These are phyloP conservation scores for Pichia sp. DNA, from an alignment of 1,139 yeast species.

Conservation along the genomic window DNA sequence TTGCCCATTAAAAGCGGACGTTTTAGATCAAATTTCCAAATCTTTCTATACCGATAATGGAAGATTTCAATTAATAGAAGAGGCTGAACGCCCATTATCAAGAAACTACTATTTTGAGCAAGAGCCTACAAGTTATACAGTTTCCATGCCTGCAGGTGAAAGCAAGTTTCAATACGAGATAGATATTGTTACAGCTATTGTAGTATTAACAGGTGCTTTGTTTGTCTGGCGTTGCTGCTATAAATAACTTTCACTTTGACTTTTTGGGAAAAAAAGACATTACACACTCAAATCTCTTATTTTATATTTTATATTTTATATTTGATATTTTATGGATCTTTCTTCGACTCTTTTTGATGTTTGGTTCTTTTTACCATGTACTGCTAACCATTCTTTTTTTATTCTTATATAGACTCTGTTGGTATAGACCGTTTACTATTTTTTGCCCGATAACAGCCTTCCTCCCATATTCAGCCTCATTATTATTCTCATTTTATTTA, in stretches of 20 bases:
- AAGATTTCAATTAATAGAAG: conserved; percentile 1
- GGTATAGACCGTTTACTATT: not conserved
- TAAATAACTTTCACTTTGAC: not conserved
- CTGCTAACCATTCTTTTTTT: not conserved
- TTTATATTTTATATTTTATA: no score
- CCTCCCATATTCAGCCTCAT: not conserved
- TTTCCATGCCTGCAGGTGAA: not conserved
- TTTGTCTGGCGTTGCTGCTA: not conserved
- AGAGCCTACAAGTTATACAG: not conserved
- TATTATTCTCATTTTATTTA: not conserved
- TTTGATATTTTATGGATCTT: not conserved
- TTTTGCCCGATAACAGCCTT: not conserved
- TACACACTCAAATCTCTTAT: no score
- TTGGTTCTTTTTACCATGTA: no score
- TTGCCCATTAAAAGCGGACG: conserved; percentile 15
- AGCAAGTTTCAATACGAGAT: not conserved
- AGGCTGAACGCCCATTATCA: not conserved
- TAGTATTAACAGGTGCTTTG: not conserved
- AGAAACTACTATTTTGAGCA: not conserved
- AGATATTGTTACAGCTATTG: not conserved
- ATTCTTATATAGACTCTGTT: not conserved
- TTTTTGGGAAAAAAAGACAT: no score
- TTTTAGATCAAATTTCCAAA: not conserved
- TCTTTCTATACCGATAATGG: conserved; percentile 22
- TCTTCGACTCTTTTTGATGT: no score